phyloP scores from a whole-genome alignment of 2,329 filamentous ascomycete species.

The Colletotrichum karsti region DNA sequence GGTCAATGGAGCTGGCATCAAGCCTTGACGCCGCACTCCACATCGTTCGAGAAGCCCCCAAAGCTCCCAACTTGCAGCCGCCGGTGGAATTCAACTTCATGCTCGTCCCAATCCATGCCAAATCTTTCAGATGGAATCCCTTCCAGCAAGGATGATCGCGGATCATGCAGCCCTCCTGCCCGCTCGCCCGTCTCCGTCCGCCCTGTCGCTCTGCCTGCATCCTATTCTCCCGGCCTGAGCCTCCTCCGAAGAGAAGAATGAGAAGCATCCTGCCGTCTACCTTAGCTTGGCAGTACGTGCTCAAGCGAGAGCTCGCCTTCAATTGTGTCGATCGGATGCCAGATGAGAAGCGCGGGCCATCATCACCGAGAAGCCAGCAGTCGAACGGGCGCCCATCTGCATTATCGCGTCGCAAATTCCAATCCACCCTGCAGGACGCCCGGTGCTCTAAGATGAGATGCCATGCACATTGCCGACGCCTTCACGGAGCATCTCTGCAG shows the following conservation, averaged over 20 bases:
- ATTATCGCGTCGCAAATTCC: neutral
- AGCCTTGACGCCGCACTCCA: slow-evolving; percentile 13
- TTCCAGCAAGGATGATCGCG: slow-evolving; percentile 6
- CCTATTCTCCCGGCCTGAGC: neutral
- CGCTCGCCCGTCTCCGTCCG: neutral
- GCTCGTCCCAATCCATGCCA: slow-evolving; percentile 6
- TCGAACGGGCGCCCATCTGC: neutral
- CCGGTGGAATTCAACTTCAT: slow-evolving; percentile 15
- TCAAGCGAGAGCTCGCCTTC: neutral
- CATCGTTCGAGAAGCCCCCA: slow-evolving; percentile 15
- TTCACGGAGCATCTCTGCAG: neutral
- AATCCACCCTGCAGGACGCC: neutral
- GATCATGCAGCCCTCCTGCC: slow-evolving; percentile 12
- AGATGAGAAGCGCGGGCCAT: neutral
- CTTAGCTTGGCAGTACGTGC: neutral
- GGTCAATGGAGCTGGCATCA: slow-evolving; percentile 11
- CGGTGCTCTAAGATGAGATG: neutral
- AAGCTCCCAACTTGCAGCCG: neutral
- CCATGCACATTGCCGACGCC: neutral
- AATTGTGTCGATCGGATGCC: neutral
- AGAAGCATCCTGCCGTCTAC: neutral
- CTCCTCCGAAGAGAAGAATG: neutral
- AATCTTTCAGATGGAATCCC: neutral
- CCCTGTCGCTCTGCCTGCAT: neutral
- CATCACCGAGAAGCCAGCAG: neutral